Evolutionary conservation across 306 rosid species (phyloP).

Genomic region (Medicago arabica): DNA sequence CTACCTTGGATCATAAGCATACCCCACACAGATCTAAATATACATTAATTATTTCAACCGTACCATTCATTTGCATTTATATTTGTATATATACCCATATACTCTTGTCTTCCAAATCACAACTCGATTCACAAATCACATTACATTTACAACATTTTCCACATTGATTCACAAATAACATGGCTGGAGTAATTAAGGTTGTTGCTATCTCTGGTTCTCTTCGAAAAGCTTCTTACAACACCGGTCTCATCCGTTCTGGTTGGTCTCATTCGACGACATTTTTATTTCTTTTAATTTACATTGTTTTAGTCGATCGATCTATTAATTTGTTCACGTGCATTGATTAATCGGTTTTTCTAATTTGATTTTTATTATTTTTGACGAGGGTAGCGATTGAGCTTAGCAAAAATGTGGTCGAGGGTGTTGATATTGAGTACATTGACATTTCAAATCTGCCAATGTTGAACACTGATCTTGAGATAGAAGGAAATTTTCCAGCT

Average conservation of each 20-base stretch:
- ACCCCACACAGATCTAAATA: neutral
- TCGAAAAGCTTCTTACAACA: conserved; percentile 60
- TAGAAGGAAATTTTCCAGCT: conserved; percentile 56
- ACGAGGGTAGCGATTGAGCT: conserved; percentile 58
- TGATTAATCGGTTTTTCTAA: neutral
- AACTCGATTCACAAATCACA: neutral
- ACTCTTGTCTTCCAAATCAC: neutral
- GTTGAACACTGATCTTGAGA: conserved; percentile 73
- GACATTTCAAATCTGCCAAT: conserved; percentile 69
- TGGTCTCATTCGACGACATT: too few relatives aligned
- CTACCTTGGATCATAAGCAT: neutral
- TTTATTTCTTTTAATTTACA: too few relatives aligned
- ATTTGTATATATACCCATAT: neutral
- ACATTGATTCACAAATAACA: neutral
- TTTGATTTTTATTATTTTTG: too few relatives aligned
- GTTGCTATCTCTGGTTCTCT: conserved; percentile 72
- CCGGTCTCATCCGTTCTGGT: conserved; percentile 75
- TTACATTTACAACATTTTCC: too few relatives aligned
- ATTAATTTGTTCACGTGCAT: too few relatives aligned
- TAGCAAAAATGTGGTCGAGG: conserved; percentile 48
- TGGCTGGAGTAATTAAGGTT: conserved; percentile 49
- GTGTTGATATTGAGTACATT: conserved; percentile 57
- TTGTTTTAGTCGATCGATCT: too few relatives aligned
- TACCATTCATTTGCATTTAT: neutral
- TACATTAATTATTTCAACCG: too few relatives aligned